A percentile compares a stretch with the other conserved stretches of the same genome.
phyloP scores from a whole-genome alignment of 306 rosid species.

The Quercus mongolica region DNA sequence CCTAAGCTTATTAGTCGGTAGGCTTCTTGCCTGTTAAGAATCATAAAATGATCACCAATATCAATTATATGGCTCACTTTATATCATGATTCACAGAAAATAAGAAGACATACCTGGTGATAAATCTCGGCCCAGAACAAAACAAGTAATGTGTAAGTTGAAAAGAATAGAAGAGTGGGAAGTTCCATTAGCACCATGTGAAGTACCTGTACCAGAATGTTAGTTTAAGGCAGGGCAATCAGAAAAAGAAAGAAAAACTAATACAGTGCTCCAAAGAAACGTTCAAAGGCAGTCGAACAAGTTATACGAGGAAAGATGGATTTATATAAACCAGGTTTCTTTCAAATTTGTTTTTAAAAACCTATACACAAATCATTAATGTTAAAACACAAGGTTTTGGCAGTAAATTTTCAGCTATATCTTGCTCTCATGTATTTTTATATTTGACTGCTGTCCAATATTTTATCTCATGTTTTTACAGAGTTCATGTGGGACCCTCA shows the following conservation, averaged over 20 bases:
- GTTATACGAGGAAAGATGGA: background rate
- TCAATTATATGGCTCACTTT: background rate
- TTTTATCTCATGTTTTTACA: background rate
- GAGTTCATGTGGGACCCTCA: background rate
- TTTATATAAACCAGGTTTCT: background rate
- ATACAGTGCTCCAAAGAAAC: background rate
- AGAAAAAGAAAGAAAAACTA: background rate
- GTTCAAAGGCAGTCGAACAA: background rate
- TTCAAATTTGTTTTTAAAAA: background rate
- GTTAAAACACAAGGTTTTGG: background rate
- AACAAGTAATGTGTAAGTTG: conserved; percentile 75
- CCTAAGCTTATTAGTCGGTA: conserved; percentile 56
- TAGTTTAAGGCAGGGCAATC: conserved; percentile 8
- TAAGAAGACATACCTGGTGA: conserved; percentile 54
- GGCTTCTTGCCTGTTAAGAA: conserved; percentile 66
- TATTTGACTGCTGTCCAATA: background rate
- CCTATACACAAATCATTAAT: background rate
- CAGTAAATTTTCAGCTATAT: background rate
- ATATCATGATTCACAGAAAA: background rate
- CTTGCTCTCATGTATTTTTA: background rate
- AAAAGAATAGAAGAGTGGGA: conserved; percentile 79
- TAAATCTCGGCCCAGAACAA: conserved; percentile 89
- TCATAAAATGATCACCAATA: conserved; percentile 14
- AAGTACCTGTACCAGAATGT: conserved; percentile 40
- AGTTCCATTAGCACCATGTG: conserved; percentile 68